Evolutionary conservation across 352 stramenopile genomes (phyloP).

Genomic region (Pythium dissimile): DNA sequence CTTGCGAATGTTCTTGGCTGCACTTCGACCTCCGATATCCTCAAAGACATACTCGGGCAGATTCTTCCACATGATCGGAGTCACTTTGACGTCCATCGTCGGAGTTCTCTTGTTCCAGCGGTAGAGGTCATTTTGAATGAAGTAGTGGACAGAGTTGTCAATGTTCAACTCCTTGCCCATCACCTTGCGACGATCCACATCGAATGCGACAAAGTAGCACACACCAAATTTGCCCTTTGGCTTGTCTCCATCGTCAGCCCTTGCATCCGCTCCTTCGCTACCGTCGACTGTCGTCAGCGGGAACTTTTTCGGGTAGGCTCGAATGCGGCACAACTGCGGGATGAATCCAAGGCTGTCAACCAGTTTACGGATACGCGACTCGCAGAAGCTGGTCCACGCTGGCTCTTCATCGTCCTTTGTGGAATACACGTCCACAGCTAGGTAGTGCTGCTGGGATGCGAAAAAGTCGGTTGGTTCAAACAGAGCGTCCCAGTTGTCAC

Average conservation of each 20-base stretch:
- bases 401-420: slow-evolving; percentile 86
- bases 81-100: slow-evolving; percentile 86
- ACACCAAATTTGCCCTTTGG: slow-evolving; percentile 55
- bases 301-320: slow-evolving; percentile 87
- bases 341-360: slow-evolving; percentile 86
- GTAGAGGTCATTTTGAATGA: slow-evolving; percentile 88
- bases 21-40: slow-evolving; percentile 70
- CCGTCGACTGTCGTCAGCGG: slow-evolving; percentile 56
- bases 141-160: slow-evolving; percentile 84
- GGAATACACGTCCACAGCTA: slow-evolving; percentile 91
- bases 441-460: slow-evolving; percentile 85
- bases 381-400: slow-evolving; percentile 93
- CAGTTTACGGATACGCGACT: slow-evolving; percentile 91
- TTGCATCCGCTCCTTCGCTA: slow-evolving; percentile 11
- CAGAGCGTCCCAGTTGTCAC: slow-evolving; percentile 71
- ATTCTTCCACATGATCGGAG: slow-evolving; percentile 82
- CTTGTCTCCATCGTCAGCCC: slow-evolving; percentile 17
- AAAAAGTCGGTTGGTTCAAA: slow-evolving; percentile 88
- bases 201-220: slow-evolving; percentile 86
- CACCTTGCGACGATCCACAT: slow-evolving; percentile 77
- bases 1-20: slow-evolving; percentile 53
- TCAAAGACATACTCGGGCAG: slow-evolving; percentile 83
- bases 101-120: slow-evolving; percentile 86
- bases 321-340: slow-evolving; percentile 69
- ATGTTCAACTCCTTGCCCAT: slow-evolving; percentile 80